These are phyloP conservation scores for Boletellus ananiceps DNA, from an alignment of 768 basidiomycete genomes.

Conservation along the genomic window DNA sequence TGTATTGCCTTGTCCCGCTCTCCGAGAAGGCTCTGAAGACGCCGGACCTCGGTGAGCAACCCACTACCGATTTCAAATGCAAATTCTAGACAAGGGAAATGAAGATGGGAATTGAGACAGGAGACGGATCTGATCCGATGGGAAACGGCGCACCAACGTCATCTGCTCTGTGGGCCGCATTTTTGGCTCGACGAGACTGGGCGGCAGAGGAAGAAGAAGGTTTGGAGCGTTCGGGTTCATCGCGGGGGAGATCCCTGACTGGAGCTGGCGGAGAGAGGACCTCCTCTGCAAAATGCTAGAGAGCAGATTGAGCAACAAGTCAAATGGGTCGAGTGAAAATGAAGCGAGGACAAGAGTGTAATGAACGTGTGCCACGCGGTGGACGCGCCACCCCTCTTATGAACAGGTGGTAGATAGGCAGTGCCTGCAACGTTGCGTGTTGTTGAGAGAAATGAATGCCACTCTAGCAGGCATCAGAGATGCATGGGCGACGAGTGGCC, in stretches of 20 bases:
- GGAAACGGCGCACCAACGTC: constrained; percentile 66
- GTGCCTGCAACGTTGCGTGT: neutral
- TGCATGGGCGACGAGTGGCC: neutral
- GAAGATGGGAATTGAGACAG: constrained; percentile 5
- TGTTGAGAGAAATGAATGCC: constrained; percentile 1
- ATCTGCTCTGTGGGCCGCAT: constrained; percentile 84
- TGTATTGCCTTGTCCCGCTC: constrained; percentile 92
- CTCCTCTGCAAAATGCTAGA: constrained; percentile 45
- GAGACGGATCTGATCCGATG: constrained; percentile 6
- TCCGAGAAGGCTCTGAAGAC: constrained; percentile 83
- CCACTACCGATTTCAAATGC: constrained; percentile 97
- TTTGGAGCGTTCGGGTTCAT: constrained; percentile 57
- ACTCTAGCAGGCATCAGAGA: neutral
- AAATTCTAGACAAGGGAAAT: constrained; percentile 61
- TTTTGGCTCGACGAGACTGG: constrained; percentile 85
- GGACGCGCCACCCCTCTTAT: neutral
- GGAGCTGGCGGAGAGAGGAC: constrained; percentile 43
- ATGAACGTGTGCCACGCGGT: neutral
- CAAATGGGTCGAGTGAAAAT: neutral
- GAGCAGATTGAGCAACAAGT: constrained; percentile 4
- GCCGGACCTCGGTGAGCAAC: constrained; percentile 83
- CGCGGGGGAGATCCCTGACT: constrained; percentile 50
- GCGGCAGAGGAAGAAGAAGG: constrained; percentile 71
- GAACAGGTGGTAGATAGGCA: too few species aligned
- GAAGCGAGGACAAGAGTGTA: neutral